Conservation (phyloP, 805 yeast species). For the Schizosaccharomyces octosporus region DNA sequence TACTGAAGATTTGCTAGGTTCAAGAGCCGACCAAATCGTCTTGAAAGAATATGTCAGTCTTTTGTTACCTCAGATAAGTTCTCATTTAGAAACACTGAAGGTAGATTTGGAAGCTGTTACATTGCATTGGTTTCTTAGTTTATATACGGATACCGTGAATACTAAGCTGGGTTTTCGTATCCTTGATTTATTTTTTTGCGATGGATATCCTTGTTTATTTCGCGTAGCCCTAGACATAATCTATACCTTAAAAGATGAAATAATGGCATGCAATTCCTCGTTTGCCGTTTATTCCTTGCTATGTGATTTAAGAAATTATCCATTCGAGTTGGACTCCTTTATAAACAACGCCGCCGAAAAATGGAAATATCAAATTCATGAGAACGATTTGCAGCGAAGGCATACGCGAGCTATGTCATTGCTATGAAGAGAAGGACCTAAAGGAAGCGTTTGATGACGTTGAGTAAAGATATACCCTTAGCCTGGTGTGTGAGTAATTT, state of each 20-base stretch:
- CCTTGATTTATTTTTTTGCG: constrained; percentile 25
- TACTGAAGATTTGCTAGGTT: constrained; percentile 14
- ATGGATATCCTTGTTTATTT: constrained; percentile 12
- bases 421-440: no score
- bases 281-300: constrained; percentile 14
- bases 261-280: constrained; percentile 10
- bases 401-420: no score
- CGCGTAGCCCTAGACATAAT: constrained; percentile 14
- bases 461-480: no score
- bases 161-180: constrained; percentile 24
- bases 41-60: constrained; percentile 17
- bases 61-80: constrained; percentile 18
- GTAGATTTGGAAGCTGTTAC: constrained; percentile 27
- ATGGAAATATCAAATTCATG: no score
- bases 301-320: constrained; percentile 12
- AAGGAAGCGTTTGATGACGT: no score
- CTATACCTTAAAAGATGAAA: constrained; percentile 10
- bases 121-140: constrained; percentile 31
- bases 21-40: constrained; percentile 20
- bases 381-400: no score
- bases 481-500: no score
- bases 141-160: constrained; percentile 28
- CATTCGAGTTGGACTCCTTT: neutral
- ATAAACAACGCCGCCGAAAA: neutral
- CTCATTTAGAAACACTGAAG: constrained; percentile 16